phyloP scores from a whole-genome alignment of 2,329 filamentous ascomycete genomes.

The Talaromyces sp. region DNA sequence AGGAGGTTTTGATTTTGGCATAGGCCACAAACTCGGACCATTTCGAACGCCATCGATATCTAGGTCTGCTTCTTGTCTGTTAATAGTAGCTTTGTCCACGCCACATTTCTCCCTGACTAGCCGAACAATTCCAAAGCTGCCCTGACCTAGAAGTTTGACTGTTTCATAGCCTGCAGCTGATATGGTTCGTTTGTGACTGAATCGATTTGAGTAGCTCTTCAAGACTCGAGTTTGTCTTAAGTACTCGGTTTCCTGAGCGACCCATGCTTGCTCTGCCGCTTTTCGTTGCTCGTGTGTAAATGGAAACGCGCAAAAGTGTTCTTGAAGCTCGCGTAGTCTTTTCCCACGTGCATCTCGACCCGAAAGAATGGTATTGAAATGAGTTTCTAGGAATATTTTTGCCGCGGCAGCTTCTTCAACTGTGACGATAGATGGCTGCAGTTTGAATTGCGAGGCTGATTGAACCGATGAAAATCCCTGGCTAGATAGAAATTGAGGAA shows the following conservation, averaged over 20 bases:
- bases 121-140: slow-evolving; percentile 88
- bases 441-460: slow-evolving; percentile 6
- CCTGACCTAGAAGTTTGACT: slow-evolving; percentile 79
- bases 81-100: background rate
- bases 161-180: slow-evolving; percentile 67
- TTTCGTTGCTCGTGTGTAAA: slow-evolving; percentile 52
- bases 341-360: slow-evolving; percentile 55
- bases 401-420: slow-evolving; percentile 74
- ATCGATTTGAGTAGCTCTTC: slow-evolving; percentile 54
- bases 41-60: background rate
- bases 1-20: background rate
- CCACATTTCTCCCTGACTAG: slow-evolving; percentile 65
- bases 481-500: background rate
- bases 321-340: slow-evolving; percentile 59
- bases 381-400: slow-evolving; percentile 80
- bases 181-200: slow-evolving; percentile 42
- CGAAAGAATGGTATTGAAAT: slow-evolving; percentile 67
- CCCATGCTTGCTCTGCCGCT: slow-evolving; percentile 55
- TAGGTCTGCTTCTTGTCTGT: background rate
- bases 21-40: background rate
- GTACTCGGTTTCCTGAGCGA: slow-evolving; percentile 64
- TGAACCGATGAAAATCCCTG: slow-evolving; percentile 11
- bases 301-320: slow-evolving; percentile 56
- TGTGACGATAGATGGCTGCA: slow-evolving; percentile 46
- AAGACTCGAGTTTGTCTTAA: slow-evolving; percentile 68